These are phyloP conservation scores for Mycena capillaripes DNA, from an alignment of 768 basidiomycete species.

Conservation along the genomic window DNA sequence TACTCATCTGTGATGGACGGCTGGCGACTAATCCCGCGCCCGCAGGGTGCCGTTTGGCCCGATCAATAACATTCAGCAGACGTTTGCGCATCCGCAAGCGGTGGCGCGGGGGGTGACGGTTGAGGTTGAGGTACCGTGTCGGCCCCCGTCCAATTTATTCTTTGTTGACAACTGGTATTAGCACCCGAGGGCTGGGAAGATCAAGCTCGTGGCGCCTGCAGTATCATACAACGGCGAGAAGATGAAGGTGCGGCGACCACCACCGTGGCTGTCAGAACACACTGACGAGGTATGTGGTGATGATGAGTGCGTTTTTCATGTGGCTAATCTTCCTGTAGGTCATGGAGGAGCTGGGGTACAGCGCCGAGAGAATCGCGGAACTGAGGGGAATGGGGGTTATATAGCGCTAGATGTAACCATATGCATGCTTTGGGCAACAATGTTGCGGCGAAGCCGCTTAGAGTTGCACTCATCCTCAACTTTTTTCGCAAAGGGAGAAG, in stretches of 20 bases:
- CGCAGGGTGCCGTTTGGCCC: slow-evolving; percentile 87
- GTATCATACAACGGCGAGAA: slow-evolving; percentile 86
- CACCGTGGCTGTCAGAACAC: slow-evolving; percentile 91
- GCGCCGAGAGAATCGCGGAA: slow-evolving; percentile 52
- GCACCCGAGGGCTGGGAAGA: slow-evolving; percentile 82
- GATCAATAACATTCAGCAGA: slow-evolving; percentile 91
- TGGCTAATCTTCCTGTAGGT: slow-evolving; percentile 48
- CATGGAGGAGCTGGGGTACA: slow-evolving; percentile 55
- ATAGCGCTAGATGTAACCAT: no score
- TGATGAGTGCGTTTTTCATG: slow-evolving; percentile 8
- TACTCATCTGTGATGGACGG: not conserved
- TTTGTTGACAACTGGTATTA: slow-evolving; percentile 44
- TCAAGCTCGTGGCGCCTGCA: slow-evolving; percentile 86
- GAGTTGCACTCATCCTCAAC: no score
- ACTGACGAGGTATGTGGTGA: slow-evolving; percentile 72
- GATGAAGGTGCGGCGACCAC: slow-evolving; percentile 81
- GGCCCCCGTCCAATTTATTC: slow-evolving; percentile 47
- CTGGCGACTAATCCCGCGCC: not conserved
- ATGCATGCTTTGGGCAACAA: no score
- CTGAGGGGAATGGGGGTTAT: slow-evolving; percentile 57
- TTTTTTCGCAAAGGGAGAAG: no score
- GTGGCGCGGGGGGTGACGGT: slow-evolving; percentile 80
- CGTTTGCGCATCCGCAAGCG: slow-evolving; percentile 91
- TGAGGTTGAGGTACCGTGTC: slow-evolving; percentile 79
- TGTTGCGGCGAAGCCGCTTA: no score